A percentile compares a stretch with the other conserved stretches of the same genome.
Evolutionary conservation across 2,329 filamentous ascomycete species (phyloP).

Genomic region (Pseudogymnoascus sp.): DNA sequence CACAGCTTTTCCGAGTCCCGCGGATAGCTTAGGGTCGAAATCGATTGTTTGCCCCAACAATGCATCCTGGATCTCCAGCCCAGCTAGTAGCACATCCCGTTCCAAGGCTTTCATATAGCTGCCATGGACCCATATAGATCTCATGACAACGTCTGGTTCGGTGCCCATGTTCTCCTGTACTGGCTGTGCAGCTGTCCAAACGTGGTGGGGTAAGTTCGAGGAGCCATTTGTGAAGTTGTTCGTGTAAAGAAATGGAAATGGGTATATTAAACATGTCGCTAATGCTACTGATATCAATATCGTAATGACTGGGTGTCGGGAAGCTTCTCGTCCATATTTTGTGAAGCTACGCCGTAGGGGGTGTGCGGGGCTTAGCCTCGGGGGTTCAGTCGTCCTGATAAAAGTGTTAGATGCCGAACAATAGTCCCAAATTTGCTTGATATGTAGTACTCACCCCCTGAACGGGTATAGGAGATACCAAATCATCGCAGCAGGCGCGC

Average conservation of each 20-base stretch:
- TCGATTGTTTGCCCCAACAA: slow-evolving; percentile 55
- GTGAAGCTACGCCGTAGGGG: slow-evolving; percentile 59
- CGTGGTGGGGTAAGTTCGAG: slow-evolving; percentile 68
- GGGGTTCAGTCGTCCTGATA: slow-evolving; percentile 65
- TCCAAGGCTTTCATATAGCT: slow-evolving; percentile 72
- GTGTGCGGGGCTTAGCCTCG: slow-evolving; percentile 55
- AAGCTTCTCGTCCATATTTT: slow-evolving; percentile 62
- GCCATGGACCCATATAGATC: slow-evolving; percentile 72
- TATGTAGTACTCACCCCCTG: slow-evolving; percentile 54
- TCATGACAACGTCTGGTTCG: slow-evolving; percentile 68
- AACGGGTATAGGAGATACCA: slow-evolving; percentile 74
- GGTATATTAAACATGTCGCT: slow-evolving; percentile 64
- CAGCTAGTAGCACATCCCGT: slow-evolving; percentile 55
- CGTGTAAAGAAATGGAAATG: slow-evolving; percentile 67
- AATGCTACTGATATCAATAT: slow-evolving; percentile 67
- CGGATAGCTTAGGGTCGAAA: slow-evolving; percentile 42
- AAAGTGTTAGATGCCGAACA: slow-evolving; percentile 15
- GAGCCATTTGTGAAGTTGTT: slow-evolving; percentile 64
- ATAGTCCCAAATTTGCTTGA: neutral
- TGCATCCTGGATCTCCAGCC: slow-evolving; percentile 62
- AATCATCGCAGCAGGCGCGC: slow-evolving; percentile 43
- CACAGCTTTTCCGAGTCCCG: slow-evolving; percentile 11
- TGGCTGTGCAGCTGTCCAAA: slow-evolving; percentile 69
- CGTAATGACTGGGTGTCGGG: slow-evolving; percentile 67
- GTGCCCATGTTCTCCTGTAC: slow-evolving; percentile 44